Conservation (phyloP, 176 grass and related monocot genomes). For the Rhynchospora tenuis region DNA sequence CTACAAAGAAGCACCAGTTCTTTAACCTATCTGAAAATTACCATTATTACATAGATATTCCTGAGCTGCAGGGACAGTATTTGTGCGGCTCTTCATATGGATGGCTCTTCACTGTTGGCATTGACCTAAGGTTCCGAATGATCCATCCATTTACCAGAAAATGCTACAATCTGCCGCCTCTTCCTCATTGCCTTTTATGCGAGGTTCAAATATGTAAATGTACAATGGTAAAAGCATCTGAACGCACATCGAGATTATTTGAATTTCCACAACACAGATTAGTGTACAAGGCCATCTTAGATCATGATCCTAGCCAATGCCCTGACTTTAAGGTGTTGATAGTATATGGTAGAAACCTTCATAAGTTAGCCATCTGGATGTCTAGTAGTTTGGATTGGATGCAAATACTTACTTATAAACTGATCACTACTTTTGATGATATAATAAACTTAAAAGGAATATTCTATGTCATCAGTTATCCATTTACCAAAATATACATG, state of each 20-base stretch:
- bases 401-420: neutral
- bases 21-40: neutral
- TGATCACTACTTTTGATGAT: neutral
- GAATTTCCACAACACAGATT: neutral
- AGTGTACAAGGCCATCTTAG: neutral
- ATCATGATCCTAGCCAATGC: neutral
- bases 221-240: neutral
- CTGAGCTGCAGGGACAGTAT: neutral
- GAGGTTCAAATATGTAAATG: no score
- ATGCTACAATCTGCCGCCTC: neutral
- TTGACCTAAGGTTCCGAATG: neutral
- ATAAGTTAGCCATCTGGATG: neutral
- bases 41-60: neutral
- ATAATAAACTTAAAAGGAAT: neutral
- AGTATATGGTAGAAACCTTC: neutral
- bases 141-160: slow-evolving; percentile 7
- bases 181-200: neutral
- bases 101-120: neutral
- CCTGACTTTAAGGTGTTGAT: neutral
- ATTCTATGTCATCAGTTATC: neutral
- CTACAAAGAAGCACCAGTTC: neutral
- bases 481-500: neutral
- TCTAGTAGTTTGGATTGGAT: neutral
- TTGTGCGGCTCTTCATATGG: neutral
- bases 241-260: neutral